Evolutionary conservation across 2,329 filamentous ascomycete species (phyloP), one percentile per base, ranked within the genome.

Genomic region (Exophiala dermatitidis): DNA sequence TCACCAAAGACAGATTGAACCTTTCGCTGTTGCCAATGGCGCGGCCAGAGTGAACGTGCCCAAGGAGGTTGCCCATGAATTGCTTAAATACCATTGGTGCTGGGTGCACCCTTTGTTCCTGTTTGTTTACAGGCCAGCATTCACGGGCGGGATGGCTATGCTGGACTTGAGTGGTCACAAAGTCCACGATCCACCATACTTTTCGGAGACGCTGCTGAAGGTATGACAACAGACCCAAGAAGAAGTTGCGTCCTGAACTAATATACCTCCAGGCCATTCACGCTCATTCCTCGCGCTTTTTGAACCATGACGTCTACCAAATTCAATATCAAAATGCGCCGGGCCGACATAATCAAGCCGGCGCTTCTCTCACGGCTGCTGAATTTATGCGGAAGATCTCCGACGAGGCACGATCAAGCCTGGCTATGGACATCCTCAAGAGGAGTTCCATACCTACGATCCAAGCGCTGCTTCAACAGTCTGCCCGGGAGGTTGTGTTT

Each of bases 31-130:
- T 37, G 59, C 59, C 1, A 63, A 63, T 49, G 55, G 60, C 19
- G 58, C 61, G 7, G 53, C 58, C 10, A 61, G 59, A 29, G 54
- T 60, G 6, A 62, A 65, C 46, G 50, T 66, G 3, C 58, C 64
- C 2, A 60, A 59, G 12, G 60, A 64, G 19, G 46, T 65, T 5
- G 60, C 61, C 3, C 53, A 55, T 5, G 61, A 60, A 47, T 52
- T 66, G n/a, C 44, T 66, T 8, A 61, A 64, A 37, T 58, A 64
- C 40, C 60, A 66, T 43, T 66, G 64, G 62, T 63, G 62, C 43
- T 66, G 64, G 64, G 50, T 63, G 34, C 63, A 65, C 46, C 64
- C 64, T 4, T 56, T 62, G 5, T 66, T 66, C 48, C 48, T 64
- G 28, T 64, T 65, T 48, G 62, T 66, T 6, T 65, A 66, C 44